Evolutionary conservation across 2,329 filamentous ascomycete species (phyloP), one percentile per base, ranked within the genome.

Genomic region (Fusarium albosuccineum): DNA sequence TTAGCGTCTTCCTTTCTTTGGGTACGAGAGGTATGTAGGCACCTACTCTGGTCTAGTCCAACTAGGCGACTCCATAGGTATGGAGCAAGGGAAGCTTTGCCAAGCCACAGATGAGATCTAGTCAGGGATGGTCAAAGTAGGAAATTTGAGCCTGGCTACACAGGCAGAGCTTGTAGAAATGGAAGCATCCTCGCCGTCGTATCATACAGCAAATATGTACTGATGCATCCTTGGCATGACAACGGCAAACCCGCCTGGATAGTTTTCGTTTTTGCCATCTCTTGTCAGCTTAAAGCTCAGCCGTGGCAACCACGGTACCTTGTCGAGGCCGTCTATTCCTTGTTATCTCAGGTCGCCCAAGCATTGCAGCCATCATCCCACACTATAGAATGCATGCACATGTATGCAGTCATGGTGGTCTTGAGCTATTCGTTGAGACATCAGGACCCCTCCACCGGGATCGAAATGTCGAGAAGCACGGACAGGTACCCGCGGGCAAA

Each of bases 401-500:
- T 26, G 10, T 13, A 53, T 53, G 50, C 50, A 53, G 37, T 53
- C 52, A 55, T 55, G 3, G 30, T n/a, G 27, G 52, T 6, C 33
- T 14, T 37, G 41, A n/a, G 10, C 52, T 39, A 55, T 45, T 55
- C 40, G 52, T 45, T 55, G 30, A 55, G 52, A 44, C 40, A 44
- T 55, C 22, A 42, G 42, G 41, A 55, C 37, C 52, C 40, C 40
- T 55, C 52, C 29, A 55, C 52, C 52, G 9, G 40, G 52, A 46
- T 46, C n/a, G 41, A 14, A 30, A 55, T 45, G 51, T 46, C 17
- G 40, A 46, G 17, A 46, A 27, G 33, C 52, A 46, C 40, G 27
- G 52, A 44, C 41, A 55, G 52, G 52, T 55, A 55, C 52, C 52
- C 41, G 52, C 46, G 4, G 30, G 13, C 27, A 6, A 7, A 10